Conservation (phyloP, 768 basidiomycete species). For the Chiua virens region DNA sequence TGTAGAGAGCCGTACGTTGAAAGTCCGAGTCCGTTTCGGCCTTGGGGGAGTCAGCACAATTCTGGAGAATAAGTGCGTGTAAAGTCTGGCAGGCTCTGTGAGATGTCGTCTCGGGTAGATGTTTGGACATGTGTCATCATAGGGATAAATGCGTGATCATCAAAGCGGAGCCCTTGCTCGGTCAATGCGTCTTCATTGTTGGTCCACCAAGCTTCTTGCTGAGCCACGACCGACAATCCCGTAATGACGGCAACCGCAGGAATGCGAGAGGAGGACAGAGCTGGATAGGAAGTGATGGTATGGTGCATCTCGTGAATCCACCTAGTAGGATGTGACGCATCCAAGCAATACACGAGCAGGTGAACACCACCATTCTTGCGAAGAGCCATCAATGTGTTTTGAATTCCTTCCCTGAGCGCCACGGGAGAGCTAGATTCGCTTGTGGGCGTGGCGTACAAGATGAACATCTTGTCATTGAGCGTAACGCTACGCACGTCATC, state of each 20-base stretch:
- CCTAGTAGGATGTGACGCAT: conserved; percentile 5
- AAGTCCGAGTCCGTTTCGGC: background rate
- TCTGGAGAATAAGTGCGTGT: conserved; percentile 13
- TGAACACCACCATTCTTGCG: conserved; percentile 15
- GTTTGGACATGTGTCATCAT: background rate
- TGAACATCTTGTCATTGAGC: conserved; percentile 17
- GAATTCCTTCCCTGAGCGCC: conserved; percentile 1
- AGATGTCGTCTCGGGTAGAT: conserved; percentile 1
- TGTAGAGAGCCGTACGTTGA: conserved; percentile 6
- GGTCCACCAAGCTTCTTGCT: conserved; percentile 23
- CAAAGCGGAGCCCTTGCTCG: conserved; percentile 13
- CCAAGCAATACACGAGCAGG: conserved; percentile 23
- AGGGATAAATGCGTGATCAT: conserved; percentile 17
- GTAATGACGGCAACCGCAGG: conserved; percentile 21
- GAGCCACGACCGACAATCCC: conserved; percentile 6
- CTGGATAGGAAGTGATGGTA: conserved; percentile 3
- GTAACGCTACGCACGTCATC: conserved; percentile 9
- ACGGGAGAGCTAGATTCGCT: conserved; percentile 2
- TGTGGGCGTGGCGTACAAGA: conserved; percentile 4
- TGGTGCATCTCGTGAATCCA: conserved; percentile 15
- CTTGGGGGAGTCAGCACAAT: background rate
- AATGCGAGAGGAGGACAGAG: background rate
- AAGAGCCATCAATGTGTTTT: conserved; percentile 8
- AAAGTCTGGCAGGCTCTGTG: conserved; percentile 13
- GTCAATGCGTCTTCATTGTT: conserved; percentile 1